Evolutionary conservation across 1,139 yeast species (phyloP).

Genomic region (Scheffersomyces segobiensis): DNA sequence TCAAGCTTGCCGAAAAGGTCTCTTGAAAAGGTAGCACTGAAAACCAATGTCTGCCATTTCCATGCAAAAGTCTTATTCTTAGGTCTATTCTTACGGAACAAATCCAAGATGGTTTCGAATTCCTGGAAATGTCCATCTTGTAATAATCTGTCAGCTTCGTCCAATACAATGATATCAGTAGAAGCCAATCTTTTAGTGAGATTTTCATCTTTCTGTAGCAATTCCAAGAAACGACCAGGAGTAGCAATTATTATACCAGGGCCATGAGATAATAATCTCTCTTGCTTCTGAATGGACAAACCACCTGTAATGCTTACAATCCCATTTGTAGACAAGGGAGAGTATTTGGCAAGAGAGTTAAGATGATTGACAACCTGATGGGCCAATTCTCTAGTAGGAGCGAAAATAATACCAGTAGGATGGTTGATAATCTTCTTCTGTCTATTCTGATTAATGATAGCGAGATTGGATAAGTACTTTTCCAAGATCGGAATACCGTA

Average conservation of each 20-base stretch:
- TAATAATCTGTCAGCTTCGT: conserved; percentile 95
- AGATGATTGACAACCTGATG: conserved; percentile 89
- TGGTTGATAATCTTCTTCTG: conserved; percentile 26
- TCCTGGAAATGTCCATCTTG: conserved; percentile 98
- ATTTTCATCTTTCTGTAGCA: conserved; percentile 63
- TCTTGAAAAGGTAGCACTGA: conserved; percentile 90
- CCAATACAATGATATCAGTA: conserved; percentile 75
- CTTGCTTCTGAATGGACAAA: conserved; percentile 88
- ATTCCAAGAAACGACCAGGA: conserved; percentile 90
- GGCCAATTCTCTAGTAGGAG: conserved; percentile 96
- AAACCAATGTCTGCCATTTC: conserved; percentile 88
- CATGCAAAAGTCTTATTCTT: conserved; percentile 25
- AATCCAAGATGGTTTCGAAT: conserved; percentile 74
- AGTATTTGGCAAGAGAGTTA: conserved; percentile 56
- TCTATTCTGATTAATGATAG: conserved; percentile 21
- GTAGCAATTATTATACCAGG: conserved; percentile 92
- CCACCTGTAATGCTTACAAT: conserved; percentile 93
- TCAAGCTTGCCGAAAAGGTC: conserved; percentile 78
- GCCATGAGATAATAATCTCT: conserved; percentile 67
- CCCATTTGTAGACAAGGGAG: conserved; percentile 57
- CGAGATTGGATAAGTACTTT: conserved; percentile 40
- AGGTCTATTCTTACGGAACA: conserved; percentile 44
- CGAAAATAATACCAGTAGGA: conserved; percentile 80
- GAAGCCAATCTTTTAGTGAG: conserved; percentile 57
- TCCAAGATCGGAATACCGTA: conserved; percentile 94